Percentiles rank a stretch among this genome's conserved stretches.
phyloP scores from a whole-genome alignment of 331 rosid species.

The Dryas integrifolia region DNA sequence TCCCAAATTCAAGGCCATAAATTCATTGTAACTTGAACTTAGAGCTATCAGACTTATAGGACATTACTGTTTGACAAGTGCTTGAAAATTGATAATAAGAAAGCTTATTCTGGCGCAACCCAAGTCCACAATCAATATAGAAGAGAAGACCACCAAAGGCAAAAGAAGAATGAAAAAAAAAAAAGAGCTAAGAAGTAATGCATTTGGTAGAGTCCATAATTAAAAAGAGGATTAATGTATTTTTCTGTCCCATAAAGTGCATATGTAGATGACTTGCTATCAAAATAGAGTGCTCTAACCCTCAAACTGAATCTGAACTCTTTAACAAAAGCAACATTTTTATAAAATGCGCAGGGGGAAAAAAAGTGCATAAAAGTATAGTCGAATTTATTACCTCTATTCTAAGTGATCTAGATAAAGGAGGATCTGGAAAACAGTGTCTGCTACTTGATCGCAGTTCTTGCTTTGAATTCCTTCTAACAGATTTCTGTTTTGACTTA shows the following conservation, averaged over 20 bases:
- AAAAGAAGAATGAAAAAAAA: slow-evolving; percentile 6
- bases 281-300: not conserved
- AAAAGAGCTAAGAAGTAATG: not conserved
- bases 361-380: not conserved
- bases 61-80: not conserved
- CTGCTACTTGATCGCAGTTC: slow-evolving; percentile 23
- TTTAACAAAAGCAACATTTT: not conserved
- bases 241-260: not conserved
- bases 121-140: not conserved
- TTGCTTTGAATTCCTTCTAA: slow-evolving; percentile 25
- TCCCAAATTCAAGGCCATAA: not conserved
- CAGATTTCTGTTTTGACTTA: slow-evolving; percentile 19
- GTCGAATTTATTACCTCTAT: slow-evolving; percentile 20
- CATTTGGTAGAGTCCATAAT: not conserved
- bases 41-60: not conserved
- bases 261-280: not conserved
- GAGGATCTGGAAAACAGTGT: slow-evolving; percentile 25
- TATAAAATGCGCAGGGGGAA: not conserved
- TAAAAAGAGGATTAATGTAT: not conserved
- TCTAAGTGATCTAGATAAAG: slow-evolving; percentile 16
- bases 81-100: not conserved
- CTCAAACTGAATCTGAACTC: not conserved
- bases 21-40: not conserved
- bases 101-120: not conserved
- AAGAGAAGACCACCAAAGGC: not conserved